Percentiles rank a stretch among this genome's conserved stretches.
Conservation (phyloP, 202 grass and related monocot species). For the Panicum virgatum region DNA sequence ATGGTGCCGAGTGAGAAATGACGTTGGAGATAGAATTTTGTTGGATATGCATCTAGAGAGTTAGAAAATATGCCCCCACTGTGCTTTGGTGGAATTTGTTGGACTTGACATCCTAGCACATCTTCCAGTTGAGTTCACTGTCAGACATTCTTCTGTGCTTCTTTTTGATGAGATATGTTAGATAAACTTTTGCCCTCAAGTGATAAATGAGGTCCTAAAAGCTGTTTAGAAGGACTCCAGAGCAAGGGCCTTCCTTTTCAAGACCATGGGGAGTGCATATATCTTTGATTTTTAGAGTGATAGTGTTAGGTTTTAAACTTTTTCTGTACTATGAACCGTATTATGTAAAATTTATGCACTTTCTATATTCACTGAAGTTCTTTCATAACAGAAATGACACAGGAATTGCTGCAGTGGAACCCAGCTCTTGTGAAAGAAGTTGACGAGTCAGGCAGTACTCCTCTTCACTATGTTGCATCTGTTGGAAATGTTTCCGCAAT, state of each 20-base stretch:
- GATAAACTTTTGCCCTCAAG: too few species aligned
- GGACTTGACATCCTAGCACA: not conserved
- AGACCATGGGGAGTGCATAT: not conserved
- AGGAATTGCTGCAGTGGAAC: slow-evolving; percentile 48
- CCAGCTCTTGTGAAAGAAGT: slow-evolving; percentile 38
- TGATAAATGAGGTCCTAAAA: not conserved
- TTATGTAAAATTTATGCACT: not conserved
- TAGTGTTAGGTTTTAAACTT: slow-evolving; percentile 6
- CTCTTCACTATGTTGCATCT: slow-evolving; percentile 63
- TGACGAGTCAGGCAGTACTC: slow-evolving; percentile 55
- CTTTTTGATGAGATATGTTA: too few species aligned
- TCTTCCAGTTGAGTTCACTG: not conserved
- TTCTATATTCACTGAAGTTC: slow-evolving; percentile 39
- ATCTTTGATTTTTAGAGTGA: not conserved
- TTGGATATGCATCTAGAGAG: not conserved
- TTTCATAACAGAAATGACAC: slow-evolving; percentile 52
- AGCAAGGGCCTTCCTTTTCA: not conserved
- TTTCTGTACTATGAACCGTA: not conserved
- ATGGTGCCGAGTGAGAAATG: not conserved
- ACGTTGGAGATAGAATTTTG: not conserved
- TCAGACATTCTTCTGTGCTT: not conserved
- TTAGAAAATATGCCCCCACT: not conserved
- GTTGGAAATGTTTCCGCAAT: slow-evolving; percentile 32
- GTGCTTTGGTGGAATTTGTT: not conserved
- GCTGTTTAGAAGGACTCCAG: not conserved